phyloP scores from a whole-genome alignment of 495 filamentous ascomycete genomes.

The Penicillium odoratum region DNA sequence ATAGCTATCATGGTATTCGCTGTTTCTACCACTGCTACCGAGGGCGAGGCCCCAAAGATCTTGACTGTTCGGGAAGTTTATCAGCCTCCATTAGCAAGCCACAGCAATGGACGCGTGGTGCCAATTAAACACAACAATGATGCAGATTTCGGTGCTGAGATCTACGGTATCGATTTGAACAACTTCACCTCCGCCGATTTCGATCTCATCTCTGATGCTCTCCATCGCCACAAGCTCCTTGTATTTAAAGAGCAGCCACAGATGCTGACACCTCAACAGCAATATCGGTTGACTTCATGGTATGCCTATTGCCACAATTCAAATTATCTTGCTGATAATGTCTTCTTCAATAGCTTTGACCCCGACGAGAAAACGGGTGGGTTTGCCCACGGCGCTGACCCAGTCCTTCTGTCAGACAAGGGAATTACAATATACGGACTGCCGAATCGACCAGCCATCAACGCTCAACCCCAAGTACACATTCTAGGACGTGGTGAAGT shows the following conservation, averaged over 20 bases:
- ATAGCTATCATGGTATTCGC: not conserved
- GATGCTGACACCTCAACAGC: slow-evolving; percentile 32
- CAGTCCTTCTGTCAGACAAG: not conserved
- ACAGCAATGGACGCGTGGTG: not conserved
- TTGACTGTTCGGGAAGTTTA: not conserved
- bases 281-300: slow-evolving; percentile 28
- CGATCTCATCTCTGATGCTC: slow-evolving; percentile 25
- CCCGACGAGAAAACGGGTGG: not conserved
- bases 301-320: slow-evolving; percentile 23
- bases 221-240: slow-evolving; percentile 31
- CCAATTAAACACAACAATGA: not conserved
- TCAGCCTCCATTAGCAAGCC: not conserved
- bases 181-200: slow-evolving; percentile 30
- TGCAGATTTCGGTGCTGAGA: slow-evolving; percentile 28
- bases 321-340: not conserved
- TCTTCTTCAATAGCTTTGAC: not conserved
- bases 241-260: slow-evolving; percentile 34
- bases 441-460: not conserved
- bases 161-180: slow-evolving; percentile 34
- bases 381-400: not conserved
- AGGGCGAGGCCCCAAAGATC: not conserved
- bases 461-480: slow-evolving; percentile 10
- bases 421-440: not conserved
- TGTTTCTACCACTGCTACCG: not conserved
- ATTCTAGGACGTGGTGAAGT: slow-evolving; percentile 30